Percentiles rank a stretch among this genome's conserved stretches.
phyloP scores from a whole-genome alignment of 768 basidiomycete genomes.

The Russula virescens region DNA sequence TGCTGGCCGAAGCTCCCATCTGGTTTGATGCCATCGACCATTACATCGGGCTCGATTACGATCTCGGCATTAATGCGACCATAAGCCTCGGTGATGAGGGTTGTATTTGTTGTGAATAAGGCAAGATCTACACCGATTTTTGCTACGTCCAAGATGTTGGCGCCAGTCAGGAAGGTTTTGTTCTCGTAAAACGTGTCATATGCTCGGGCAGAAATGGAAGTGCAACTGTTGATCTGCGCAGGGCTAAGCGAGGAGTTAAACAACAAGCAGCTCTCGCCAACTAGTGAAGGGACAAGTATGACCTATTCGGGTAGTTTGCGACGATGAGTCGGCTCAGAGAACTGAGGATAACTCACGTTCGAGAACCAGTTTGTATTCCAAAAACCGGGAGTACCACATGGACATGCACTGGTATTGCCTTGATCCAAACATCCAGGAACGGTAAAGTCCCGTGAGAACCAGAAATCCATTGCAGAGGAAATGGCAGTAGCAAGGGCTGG shows the following conservation, averaged over 20 bases:
- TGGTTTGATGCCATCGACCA: constrained; percentile 53
- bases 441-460: constrained; percentile 32
- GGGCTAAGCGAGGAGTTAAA: constrained; percentile 20
- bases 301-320: constrained; percentile 10
- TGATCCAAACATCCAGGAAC: constrained; percentile 27
- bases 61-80: constrained; percentile 47
- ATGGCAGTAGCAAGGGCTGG: constrained; percentile 23
- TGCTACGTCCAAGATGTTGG: constrained; percentile 61
- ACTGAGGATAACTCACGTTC: constrained; percentile 11
- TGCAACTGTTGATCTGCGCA: constrained; percentile 14
- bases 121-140: constrained; percentile 31
- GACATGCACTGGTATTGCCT: constrained; percentile 28
- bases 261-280: constrained; percentile 21
- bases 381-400: constrained; percentile 29
- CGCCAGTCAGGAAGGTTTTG: constrained; percentile 49
- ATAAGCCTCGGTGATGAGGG: constrained; percentile 47
- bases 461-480: constrained; percentile 29
- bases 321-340: neutral
- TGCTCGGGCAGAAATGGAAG: constrained; percentile 17
- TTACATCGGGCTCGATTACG: constrained; percentile 40
- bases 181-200: constrained; percentile 22
- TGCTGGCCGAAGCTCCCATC: constrained; percentile 49
- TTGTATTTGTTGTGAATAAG: constrained; percentile 31
- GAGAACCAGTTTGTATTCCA: constrained; percentile 25
- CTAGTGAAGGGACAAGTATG: constrained; percentile 21